Percentiles rank a stretch among this genome's conserved stretches.
Evolutionary conservation across 345 rosid genomes (phyloP).

Genomic region (Rhodamnia rubescens): DNA sequence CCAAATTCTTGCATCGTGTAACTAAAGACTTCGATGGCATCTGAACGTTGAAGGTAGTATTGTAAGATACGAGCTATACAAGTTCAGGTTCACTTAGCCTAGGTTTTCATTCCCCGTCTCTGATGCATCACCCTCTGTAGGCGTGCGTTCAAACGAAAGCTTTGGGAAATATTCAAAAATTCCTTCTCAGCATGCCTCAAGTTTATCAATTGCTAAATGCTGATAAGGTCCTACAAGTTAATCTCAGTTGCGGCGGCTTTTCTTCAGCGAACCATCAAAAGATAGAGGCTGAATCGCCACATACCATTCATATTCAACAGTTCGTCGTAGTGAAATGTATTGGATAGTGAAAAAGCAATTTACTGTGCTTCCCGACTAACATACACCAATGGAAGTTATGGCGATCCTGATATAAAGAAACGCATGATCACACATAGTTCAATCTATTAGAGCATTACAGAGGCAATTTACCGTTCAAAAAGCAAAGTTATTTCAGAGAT

Average conservation of each 20-base stretch:
- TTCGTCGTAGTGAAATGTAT: neutral
- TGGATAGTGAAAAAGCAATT: neutral
- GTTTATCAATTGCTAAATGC: neutral
- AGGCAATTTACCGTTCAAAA: neutral
- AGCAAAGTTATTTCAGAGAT: neutral
- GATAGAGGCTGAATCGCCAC: neutral
- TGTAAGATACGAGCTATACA: neutral
- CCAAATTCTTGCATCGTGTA: neutral
- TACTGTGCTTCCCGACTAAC: neutral
- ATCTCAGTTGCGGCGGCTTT: neutral
- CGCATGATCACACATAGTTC: neutral
- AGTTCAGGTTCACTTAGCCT: neutral
- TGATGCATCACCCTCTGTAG: neutral
- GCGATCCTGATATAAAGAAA: neutral
- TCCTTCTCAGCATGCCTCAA: neutral
- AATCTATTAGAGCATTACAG: neutral
- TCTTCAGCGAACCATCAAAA: neutral
- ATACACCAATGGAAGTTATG: neutral
- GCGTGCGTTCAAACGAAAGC: neutral
- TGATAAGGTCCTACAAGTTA: neutral
- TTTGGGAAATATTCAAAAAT: neutral
- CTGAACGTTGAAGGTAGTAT: neutral
- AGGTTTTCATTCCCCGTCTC: neutral
- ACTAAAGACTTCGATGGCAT: neutral
- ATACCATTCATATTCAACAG: neutral